Base-by-base conservation (phyloP, 805 yeast genomes). In the Saccharomycopsis capsularis region DNA sequence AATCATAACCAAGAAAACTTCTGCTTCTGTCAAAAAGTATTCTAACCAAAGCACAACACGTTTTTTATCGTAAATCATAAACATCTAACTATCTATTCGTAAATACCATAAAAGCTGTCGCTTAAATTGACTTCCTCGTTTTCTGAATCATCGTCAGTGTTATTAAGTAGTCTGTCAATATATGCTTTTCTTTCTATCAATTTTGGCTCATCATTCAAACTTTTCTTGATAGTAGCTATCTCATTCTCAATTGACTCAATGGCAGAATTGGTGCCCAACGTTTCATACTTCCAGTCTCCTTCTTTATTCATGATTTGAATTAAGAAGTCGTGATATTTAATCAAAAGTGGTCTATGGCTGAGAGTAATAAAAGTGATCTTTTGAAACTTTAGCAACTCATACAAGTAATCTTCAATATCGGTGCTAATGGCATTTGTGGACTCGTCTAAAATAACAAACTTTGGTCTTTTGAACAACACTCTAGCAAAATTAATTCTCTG, bases 351-450 rank as follows among this genome's bases (percentile, higher is more conserved):
- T 42, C 96, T 75, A 63, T 89, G 96, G 24, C 87, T 77, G 51
- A 89, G 76, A 1, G 96, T 87, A 48, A 89, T 78, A 55, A 85
- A 78, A 1, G 95, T 84, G 63, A 87, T 83, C 40, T 78, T 75
- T 59, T 81, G 80, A 48, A 68, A 70, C 59, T 79, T 84, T 64
- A 89, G 71, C 55, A 82, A 63, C 60, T 86, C 95, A 65, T 88
- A 89, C 46, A 89, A 69, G 51, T 81, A 78, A 55, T 90, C 96
- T 63, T 89, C 97, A 64, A 85, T 86, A 64, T 89, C 97, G 41
- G 82, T 82, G 46, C 88, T 79, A 11, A 89, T 89, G 1, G 97
- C 96, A 61, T 88, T 86, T 3, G 97, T 89, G n/a, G 95, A 85
- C 66, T 89, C 97, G 65, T 89, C 97, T 53, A 89, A 73, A 2